These are phyloP conservation scores for Nyssa sinensis DNA, from an alignment of 148 eudicot species.

Conservation along the genomic window DNA sequence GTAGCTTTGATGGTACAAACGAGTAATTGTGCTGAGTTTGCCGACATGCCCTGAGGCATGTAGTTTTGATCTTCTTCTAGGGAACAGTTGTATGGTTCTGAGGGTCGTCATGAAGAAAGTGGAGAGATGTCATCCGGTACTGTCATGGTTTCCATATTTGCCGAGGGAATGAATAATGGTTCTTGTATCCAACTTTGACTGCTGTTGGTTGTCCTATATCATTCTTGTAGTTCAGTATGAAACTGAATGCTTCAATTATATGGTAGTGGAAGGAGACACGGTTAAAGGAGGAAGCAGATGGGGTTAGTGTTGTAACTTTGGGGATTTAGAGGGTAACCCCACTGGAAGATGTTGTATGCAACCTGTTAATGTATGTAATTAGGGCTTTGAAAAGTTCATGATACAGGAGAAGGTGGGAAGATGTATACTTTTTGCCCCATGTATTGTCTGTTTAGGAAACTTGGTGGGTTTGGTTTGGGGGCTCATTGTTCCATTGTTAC, in stretches of 20 bases:
- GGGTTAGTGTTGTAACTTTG: slow-evolving; percentile 10
- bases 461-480: slow-evolving; percentile 12
- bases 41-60: neutral
- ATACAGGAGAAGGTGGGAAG: slow-evolving; percentile 14
- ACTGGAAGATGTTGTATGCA: slow-evolving; percentile 16
- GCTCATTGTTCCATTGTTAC: slow-evolving; percentile 13
- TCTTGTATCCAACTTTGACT: neutral
- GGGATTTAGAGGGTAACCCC: slow-evolving; percentile 12
- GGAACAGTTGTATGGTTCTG: neutral
- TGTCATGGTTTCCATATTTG: neutral
- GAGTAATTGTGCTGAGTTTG: slow-evolving; percentile 25
- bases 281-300: neutral
- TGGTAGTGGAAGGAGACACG: slow-evolving; percentile 8
- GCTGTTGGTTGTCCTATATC: slow-evolving; percentile 14
- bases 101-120: neutral
- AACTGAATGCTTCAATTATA: slow-evolving; percentile 12
- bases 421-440: neutral
- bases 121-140: neutral
- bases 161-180: neutral
- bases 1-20: slow-evolving; percentile 60
- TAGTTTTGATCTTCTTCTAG: too few relatives aligned
- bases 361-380: slow-evolving; percentile 27
- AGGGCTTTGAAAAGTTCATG: slow-evolving; percentile 10
- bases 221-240: slow-evolving; percentile 3
- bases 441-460: neutral